Evolutionary conservation across 2,329 filamentous ascomycete species (phyloP).

Genomic region (Diaporthe humulicola): DNA sequence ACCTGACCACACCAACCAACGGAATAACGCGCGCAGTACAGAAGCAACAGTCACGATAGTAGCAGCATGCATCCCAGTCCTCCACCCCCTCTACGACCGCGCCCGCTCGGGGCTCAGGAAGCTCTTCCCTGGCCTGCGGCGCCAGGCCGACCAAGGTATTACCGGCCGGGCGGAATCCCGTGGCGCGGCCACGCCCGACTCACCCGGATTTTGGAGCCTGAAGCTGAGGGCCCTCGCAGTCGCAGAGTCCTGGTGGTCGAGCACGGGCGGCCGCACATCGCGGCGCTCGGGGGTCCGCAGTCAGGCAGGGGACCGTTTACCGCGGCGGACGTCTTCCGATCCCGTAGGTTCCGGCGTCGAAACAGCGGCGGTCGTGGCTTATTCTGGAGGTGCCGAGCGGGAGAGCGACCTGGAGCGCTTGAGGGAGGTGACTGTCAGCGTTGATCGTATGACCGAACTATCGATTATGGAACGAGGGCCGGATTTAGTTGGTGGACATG

Average conservation of each 20-base stretch:
- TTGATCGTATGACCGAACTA: not conserved
- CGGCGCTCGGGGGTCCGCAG: not conserved
- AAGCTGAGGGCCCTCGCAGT: not conserved
- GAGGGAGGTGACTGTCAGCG: not conserved
- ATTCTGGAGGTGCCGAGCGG: too few species aligned
- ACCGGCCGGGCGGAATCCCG: not conserved
- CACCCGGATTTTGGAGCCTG: slow-evolving; percentile 3
- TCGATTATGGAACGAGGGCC: not conserved
- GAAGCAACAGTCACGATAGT: slow-evolving; percentile 18
- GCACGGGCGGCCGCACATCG: not conserved
- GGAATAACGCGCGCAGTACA: not conserved
- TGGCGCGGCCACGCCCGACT: not conserved
- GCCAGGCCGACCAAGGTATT: not conserved
- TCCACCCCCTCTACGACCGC: slow-evolving; percentile 12
- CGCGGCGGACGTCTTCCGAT: not conserved
- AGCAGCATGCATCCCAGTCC: slow-evolving; percentile 9
- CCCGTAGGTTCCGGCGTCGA: not conserved
- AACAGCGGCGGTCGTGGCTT: too few species aligned
- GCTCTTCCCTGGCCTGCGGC: not conserved
- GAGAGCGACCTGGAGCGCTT: not conserved
- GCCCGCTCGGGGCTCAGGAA: not conserved
- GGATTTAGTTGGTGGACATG: not conserved
- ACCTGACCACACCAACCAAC: not conserved
- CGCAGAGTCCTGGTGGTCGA: slow-evolving; percentile 4
- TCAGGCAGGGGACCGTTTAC: not conserved